Percentiles rank a stretch among this genome's conserved stretches.
Evolutionary conservation across 306 rosid species (phyloP).

Genomic region (Cucurbita ficifolia): DNA sequence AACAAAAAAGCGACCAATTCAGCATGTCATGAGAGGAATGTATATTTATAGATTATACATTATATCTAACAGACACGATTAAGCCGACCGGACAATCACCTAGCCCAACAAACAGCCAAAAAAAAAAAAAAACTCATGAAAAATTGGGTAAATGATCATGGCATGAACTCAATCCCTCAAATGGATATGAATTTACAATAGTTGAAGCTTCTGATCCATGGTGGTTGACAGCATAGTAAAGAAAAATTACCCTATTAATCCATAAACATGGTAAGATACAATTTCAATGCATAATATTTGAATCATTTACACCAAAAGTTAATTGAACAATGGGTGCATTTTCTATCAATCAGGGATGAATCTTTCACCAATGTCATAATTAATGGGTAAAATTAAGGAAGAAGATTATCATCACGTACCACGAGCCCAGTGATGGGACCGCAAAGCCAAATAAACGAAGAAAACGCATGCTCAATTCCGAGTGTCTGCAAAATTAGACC

Average conservation of each 20-base stretch:
- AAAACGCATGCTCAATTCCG: constrained; percentile 91
- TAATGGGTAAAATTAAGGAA: background rate
- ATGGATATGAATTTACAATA: background rate
- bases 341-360: background rate
- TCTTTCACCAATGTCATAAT: background rate
- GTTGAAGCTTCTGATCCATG: background rate
- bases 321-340: background rate
- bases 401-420: constrained; percentile 39
- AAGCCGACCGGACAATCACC: background rate
- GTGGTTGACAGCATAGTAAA: background rate
- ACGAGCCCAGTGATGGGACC: constrained; percentile 99
- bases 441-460: constrained; percentile 98
- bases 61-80: background rate
- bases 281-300: background rate
- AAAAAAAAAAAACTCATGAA: background rate
- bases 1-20: background rate
- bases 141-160: background rate
- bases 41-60: background rate
- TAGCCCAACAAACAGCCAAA: background rate
- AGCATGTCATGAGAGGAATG: background rate
- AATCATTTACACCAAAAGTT: background rate
- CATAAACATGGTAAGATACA: background rate
- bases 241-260: background rate
- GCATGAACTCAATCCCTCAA: background rate
- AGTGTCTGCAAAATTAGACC: constrained; percentile 52